Base-by-base conservation (phyloP, 257 asterid species). In the Ocimum tenuiflorum region DNA sequence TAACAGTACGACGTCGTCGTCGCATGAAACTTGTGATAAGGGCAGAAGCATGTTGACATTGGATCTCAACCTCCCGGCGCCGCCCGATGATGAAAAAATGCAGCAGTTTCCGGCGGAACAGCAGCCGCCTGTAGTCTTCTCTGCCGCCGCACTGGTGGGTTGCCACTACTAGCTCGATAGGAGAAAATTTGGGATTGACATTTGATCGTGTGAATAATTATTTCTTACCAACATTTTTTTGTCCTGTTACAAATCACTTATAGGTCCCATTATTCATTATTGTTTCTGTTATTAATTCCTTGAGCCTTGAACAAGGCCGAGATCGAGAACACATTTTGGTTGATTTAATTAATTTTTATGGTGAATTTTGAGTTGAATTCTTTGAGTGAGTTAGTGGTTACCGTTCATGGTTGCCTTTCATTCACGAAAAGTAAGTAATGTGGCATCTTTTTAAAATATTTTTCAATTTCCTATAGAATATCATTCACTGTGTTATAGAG, bases 61-160 rank as follows among this genome's bases (percentile, higher is more conserved):
- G 76, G 96, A 89, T 79, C 94, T 89, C 49, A 89, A 89, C 67
- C 70, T 89, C 1, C 96, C 96, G 60, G 94, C 96, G 24, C 83
- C 91, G 50, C 60, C 78, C 17, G 95, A 83, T 18, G 95, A 85
- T 20, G 75, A 27, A 27, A 27, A 27, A 27, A 2, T 27, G 31
- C 31, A 27, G 31, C 31, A 27, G 31, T 27, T 27, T 27, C 31
- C 42, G 49, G 23, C 67, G 58, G 63, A 41, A 38, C 83, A 55
- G 73, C 81, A 68, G 72, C 82, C 62, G 60, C 73, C 24, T 22
- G 74, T 78, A n/a, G 75, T 71, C 42, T 81, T 79, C 79, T 78
- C 91, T 67, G 78, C 87, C 43, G 86, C 88, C 14, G 79, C 85
- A 49, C 65, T 81, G 77, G 92, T 89, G 77, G 95, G 76, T 72